Percentiles rank a stretch among this genome's conserved stretches.
Evolutionary conservation across 176 grass and related monocot genomes (phyloP).

Genomic region (Cenchrus purpureus): DNA sequence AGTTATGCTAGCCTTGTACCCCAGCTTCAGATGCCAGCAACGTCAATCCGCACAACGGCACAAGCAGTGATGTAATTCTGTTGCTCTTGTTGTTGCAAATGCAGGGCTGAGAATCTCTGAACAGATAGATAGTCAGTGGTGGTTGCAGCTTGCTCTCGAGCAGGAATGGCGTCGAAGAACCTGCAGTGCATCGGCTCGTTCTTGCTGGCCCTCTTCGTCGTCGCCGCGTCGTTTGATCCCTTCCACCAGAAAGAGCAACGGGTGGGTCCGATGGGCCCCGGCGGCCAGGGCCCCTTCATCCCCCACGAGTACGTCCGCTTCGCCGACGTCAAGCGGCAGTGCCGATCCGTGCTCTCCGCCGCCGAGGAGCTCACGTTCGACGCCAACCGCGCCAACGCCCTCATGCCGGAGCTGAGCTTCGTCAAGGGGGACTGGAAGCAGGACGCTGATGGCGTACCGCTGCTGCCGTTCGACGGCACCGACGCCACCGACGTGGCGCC

Average conservation of each 20-base stretch:
- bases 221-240: constrained; percentile 33
- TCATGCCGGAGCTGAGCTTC: constrained; percentile 67
- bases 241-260: neutral
- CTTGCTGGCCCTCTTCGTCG: constrained; percentile 27
- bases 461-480: constrained; percentile 72
- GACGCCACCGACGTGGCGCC: constrained; percentile 28
- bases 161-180: constrained; percentile 18
- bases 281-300: constrained; percentile 41
- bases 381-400: constrained; percentile 53
- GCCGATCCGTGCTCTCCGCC: constrained; percentile 58
- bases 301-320: constrained; percentile 70
- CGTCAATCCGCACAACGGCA: neutral
- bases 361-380: constrained; percentile 57
- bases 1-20: neutral
- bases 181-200: neutral
- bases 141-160: neutral
- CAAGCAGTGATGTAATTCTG: neutral
- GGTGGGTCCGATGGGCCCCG: neutral
- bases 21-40: neutral
- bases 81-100: neutral
- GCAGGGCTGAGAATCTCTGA: constrained; percentile 2
- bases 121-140: neutral
- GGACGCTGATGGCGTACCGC: constrained; percentile 44
- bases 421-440: constrained; percentile 75
- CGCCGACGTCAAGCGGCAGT: constrained; percentile 60